Conservation (phyloP, 2,329 filamentous ascomycete genomes). For the Venturia carpophila region DNA sequence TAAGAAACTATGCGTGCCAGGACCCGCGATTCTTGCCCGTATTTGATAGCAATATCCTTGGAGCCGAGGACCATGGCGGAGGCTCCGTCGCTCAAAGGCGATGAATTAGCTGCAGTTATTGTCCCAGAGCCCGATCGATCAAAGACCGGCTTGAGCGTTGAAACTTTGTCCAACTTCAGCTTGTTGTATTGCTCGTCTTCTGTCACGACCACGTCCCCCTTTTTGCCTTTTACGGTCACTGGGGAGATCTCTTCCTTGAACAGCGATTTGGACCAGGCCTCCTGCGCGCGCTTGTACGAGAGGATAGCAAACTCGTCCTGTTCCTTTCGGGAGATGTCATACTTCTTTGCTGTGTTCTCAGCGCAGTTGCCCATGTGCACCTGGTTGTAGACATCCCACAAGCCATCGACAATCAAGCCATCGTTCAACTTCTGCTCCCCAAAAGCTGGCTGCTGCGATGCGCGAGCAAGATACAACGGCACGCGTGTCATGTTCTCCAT, state of each 20-base stretch:
- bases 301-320: constrained; percentile 88
- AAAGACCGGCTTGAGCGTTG: constrained; percentile 85
- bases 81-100: constrained; percentile 89
- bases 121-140: constrained; percentile 68
- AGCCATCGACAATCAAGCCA: constrained; percentile 84
- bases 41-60: constrained; percentile 71
- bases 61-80: constrained; percentile 80
- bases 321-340: constrained; percentile 69
- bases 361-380: constrained; percentile 98
- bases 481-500: constrained; percentile 98
- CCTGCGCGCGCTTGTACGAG: constrained; percentile 83
- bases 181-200: constrained; percentile 87
- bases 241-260: constrained; percentile 88
- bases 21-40: constrained; percentile 68
- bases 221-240: constrained; percentile 75
- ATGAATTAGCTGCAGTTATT: constrained; percentile 90
- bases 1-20: constrained; percentile 79
- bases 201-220: constrained; percentile 67
- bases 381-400: constrained; percentile 94
- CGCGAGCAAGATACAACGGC: constrained; percentile 79
- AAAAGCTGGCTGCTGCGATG: constrained; percentile 75
- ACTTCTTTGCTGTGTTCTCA: constrained; percentile 87
- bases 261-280: constrained; percentile 72
- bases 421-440: constrained; percentile 84
- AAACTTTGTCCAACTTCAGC: constrained; percentile 77